Base-by-base conservation (phyloP, 345 rosid genomes). In the Cochlearia excelsa region DNA sequence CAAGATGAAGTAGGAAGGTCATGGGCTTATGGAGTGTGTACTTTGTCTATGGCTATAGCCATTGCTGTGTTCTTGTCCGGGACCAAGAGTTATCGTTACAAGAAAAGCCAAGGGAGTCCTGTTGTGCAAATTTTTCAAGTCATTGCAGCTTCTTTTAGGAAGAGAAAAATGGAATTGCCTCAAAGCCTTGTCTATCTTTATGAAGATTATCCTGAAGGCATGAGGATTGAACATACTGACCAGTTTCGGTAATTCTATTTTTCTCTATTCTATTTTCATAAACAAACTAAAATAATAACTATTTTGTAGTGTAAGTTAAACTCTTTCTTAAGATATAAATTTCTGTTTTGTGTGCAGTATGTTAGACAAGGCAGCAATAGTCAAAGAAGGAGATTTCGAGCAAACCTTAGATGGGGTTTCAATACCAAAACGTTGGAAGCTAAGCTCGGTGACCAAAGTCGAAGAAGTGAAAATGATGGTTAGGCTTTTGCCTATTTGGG, bases 71-170 rank as follows among this genome's bases (percentile, higher is more conserved):
- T 90, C 68, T 67, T 87, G 39, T 81, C 74, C 3, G 91, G 94
- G 43, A 81, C 76, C 5, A 81, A 71, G 54, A 76, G 66, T 23
- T 90, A 83, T 42, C 76, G 97, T 59, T 87, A 83, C 66, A 87
- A 90, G 84, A 83, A 82, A 55, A 70, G 86, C 68, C 38, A 46
- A 68, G 94, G 95, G 11, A 90, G 91, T 70, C 95, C 95, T 2
- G 73, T 87, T 8, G 89, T 87, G 33, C 94, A 83, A 53, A 83
- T 90, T 49, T 65, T 75, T 61, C 97, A 90, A 59, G 90, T 90
- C 35, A 60, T 85, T 59, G 82, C 61, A 3, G 97, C 91, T 49
- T 74, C 95, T 3, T 30, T 69, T 27, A 77, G 61, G 58, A 90
- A 87, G 66, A 82, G 84, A 59, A 67, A 79, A 10, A 16, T 66